Percentiles rank a stretch among this genome's conserved stretches.
Evolutionary conservation across 2,329 filamentous ascomycete species (phyloP).

Genomic region (Penicillium sp.): DNA sequence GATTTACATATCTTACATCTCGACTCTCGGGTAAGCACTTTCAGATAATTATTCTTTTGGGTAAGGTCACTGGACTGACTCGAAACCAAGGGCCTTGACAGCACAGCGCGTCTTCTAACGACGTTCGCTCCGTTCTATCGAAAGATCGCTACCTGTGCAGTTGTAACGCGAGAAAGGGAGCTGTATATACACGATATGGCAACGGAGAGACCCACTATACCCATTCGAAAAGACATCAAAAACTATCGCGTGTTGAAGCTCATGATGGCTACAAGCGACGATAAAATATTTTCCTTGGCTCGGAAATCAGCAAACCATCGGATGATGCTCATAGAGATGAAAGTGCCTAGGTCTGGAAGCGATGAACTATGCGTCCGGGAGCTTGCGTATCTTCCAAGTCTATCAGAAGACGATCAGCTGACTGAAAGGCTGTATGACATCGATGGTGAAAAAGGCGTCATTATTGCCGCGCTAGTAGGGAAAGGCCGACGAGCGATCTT

Average conservation of each 20-base stretch:
- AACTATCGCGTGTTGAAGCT: slow-evolving; percentile 5
- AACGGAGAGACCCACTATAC: background rate
- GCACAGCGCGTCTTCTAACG: slow-evolving; percentile 6
- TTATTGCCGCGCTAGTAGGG: slow-evolving; percentile 1
- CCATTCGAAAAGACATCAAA: slow-evolving; percentile 2
- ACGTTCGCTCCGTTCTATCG: background rate
- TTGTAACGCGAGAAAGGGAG: background rate
- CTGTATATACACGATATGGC: slow-evolving; percentile 1
- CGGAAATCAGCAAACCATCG: background rate
- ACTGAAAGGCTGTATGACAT: background rate
- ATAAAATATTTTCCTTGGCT: background rate
- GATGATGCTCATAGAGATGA: slow-evolving; percentile 4
- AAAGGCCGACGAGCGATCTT: background rate
- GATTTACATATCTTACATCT: background rate
- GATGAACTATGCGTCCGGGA: background rate
- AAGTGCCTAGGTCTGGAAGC: background rate
- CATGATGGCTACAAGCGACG: background rate
- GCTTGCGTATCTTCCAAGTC: background rate
- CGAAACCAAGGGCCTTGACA: slow-evolving; percentile 2
- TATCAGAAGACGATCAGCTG: slow-evolving; percentile 1
- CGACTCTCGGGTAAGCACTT: background rate
- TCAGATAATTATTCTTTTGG: too few relatives aligned
- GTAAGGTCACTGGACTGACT: background rate
- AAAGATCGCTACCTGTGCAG: background rate
- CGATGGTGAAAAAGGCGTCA: background rate